These are phyloP conservation scores for Penicillium sp. DNA, from an alignment of 2,329 filamentous ascomycete genomes.

Conservation along the genomic window DNA sequence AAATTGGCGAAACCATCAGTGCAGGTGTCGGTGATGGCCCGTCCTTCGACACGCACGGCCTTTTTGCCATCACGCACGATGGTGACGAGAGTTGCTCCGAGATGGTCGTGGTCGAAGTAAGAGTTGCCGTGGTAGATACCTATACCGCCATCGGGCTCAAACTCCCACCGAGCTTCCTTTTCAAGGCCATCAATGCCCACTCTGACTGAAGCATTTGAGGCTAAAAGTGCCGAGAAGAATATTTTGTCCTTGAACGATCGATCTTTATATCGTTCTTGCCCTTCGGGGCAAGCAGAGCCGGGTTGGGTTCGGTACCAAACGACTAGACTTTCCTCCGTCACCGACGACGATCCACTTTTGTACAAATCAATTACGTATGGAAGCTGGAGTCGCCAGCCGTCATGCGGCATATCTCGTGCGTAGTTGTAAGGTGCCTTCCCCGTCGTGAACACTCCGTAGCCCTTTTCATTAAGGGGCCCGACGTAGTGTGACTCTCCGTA, in stretches of 20 bases:
- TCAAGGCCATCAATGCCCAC: slow-evolving; percentile 34
- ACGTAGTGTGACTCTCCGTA: slow-evolving; percentile 62
- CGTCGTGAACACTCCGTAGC: slow-evolving; percentile 8
- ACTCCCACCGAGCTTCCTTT: slow-evolving; percentile 23
- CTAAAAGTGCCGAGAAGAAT: slow-evolving; percentile 37
- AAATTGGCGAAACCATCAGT: slow-evolving; percentile 32
- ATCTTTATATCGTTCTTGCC: background rate
- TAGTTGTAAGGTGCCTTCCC: slow-evolving; percentile 43
- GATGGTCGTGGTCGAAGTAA: slow-evolving; percentile 14
- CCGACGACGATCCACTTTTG: slow-evolving; percentile 29
- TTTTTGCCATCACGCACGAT: slow-evolving; percentile 21
- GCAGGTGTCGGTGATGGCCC: slow-evolving; percentile 25
- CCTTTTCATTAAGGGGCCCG: slow-evolving; percentile 45
- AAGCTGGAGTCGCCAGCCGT: slow-evolving; percentile 32
- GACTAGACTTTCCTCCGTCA: slow-evolving; percentile 13
- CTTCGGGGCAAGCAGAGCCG: slow-evolving; percentile 3
- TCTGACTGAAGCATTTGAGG: slow-evolving; percentile 26
- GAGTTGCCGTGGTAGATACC: slow-evolving; percentile 37
- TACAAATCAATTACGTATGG: slow-evolving; percentile 39
- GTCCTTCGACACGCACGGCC: slow-evolving; percentile 25
- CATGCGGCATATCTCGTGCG: slow-evolving; percentile 29
- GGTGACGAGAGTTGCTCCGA: slow-evolving; percentile 27
- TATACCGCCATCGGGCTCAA: slow-evolving; percentile 27
- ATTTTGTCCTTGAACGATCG: slow-evolving; percentile 17
- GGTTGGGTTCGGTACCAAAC: slow-evolving; percentile 13